Conservation (phyloP, 805 yeast genomes). For the Saccharomycopsis javanensis region DNA sequence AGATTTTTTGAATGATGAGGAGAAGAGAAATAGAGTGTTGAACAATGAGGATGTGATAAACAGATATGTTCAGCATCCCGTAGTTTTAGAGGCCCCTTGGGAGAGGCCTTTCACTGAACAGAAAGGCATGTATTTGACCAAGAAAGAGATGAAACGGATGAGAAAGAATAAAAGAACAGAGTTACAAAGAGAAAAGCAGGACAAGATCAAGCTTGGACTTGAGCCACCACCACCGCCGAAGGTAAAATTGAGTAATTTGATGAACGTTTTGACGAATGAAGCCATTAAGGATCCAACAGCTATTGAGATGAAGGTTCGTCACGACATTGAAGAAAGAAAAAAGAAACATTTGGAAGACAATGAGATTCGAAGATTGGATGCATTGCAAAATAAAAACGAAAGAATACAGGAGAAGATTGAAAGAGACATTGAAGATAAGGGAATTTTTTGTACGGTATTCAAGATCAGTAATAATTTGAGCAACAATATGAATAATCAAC, state of each 20-base stretch:
- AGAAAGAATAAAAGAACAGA: slow-evolving; percentile 61
- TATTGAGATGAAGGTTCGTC: slow-evolving; percentile 61
- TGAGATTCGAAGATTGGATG: slow-evolving; percentile 47
- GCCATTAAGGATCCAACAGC: slow-evolving; percentile 84
- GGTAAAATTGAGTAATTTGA: slow-evolving; percentile 71
- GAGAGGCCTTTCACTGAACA: slow-evolving; percentile 34
- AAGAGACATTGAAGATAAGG: slow-evolving; percentile 38
- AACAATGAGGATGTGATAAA: slow-evolving; percentile 39
- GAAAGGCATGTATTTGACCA: slow-evolving; percentile 54
- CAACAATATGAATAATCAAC: slow-evolving; percentile 50
- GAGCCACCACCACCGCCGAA: slow-evolving; percentile 87
- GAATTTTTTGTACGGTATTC: slow-evolving; percentile 51
- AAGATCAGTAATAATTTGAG: slow-evolving; percentile 39
- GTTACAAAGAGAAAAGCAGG: slow-evolving; percentile 61
- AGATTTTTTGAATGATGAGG: slow-evolving; percentile 28
- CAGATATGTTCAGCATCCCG: slow-evolving; percentile 75
- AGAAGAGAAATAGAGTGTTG: slow-evolving; percentile 24
- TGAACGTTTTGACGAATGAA: slow-evolving; percentile 78
- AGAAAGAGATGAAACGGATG: slow-evolving; percentile 63
- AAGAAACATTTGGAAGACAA: slow-evolving; percentile 52
- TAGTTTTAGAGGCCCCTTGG: slow-evolving; percentile 52
- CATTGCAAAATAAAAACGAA: slow-evolving; percentile 41
- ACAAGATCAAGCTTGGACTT: slow-evolving; percentile 67
- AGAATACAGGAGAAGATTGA: slow-evolving; percentile 39
- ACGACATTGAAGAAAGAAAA: slow-evolving; percentile 57